Evolutionary conservation across 176 grass and related monocot genomes (phyloP).

Genomic region (Carex kokanica): DNA sequence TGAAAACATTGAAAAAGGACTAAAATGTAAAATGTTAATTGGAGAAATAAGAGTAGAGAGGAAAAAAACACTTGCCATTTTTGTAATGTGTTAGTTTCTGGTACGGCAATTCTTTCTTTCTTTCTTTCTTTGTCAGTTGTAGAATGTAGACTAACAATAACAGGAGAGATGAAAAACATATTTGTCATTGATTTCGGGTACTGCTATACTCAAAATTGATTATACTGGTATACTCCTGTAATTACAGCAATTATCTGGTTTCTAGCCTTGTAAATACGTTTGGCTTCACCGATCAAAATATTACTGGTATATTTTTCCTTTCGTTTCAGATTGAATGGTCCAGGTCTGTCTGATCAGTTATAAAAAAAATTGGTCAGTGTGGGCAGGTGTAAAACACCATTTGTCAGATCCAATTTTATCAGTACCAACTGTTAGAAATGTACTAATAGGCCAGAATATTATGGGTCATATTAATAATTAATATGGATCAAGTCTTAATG

Average conservation of each 20-base stretch:
- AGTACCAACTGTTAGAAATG: no score
- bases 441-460: no score
- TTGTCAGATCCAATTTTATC: neutral
- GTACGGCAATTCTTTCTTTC: neutral
- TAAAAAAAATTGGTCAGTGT: no score
- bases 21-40: constrained; percentile 22
- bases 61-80: neutral
- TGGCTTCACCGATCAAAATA: neutral
- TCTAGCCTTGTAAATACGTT: neutral
- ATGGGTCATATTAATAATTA: no score
- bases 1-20: constrained; percentile 25
- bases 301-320: neutral
- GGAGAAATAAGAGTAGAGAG: neutral
- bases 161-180: neutral
- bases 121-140: neutral
- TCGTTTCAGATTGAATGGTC: neutral
- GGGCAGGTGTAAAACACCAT: no score
- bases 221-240: no score
- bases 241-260: no score
- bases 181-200: no score
- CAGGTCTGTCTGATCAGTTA: neutral
- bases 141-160: neutral
- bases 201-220: no score
- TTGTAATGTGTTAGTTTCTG: neutral
- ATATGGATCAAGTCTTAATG: no score